These are phyloP conservation scores for Claviceps sp. DNA, from an alignment of 2,329 filamentous ascomycete genomes.

Conservation along the genomic window DNA sequence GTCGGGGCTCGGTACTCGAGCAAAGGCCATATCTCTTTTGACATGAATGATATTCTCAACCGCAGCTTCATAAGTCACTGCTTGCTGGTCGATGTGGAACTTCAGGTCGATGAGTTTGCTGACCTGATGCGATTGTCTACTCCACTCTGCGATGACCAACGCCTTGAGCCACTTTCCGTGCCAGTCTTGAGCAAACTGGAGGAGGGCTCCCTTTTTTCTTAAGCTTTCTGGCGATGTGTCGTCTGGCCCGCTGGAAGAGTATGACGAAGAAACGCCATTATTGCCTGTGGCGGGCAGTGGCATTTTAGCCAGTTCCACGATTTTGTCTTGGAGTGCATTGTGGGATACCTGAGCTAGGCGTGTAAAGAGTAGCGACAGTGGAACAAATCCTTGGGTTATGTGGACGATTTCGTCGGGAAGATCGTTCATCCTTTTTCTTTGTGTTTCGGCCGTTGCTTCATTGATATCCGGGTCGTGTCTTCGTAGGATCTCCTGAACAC, in stretches of 20 bases:
- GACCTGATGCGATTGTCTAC: slow-evolving; percentile 62
- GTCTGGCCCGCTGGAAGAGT: slow-evolving; percentile 24
- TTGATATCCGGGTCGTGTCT: neutral
- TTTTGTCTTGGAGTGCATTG: slow-evolving; percentile 57
- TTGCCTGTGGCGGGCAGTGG: slow-evolving; percentile 37
- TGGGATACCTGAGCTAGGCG: slow-evolving; percentile 75
- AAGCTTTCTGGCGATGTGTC: slow-evolving; percentile 53
- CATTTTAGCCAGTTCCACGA: slow-evolving; percentile 57
- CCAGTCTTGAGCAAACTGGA: slow-evolving; percentile 67
- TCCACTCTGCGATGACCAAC: slow-evolving; percentile 84
- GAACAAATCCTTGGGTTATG: slow-evolving; percentile 63
- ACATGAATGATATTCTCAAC: slow-evolving; percentile 54
- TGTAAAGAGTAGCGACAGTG: slow-evolving; percentile 60
- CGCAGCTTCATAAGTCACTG: slow-evolving; percentile 44
- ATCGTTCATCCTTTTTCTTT: slow-evolving; percentile 33
- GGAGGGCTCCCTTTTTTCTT: slow-evolving; percentile 59
- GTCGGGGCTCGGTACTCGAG: slow-evolving; percentile 79
- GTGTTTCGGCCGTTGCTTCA: neutral
- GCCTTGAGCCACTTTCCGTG: slow-evolving; percentile 88
- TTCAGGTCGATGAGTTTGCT: slow-evolving; percentile 82
- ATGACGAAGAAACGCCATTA: slow-evolving; percentile 34
- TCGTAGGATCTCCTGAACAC: slow-evolving; percentile 12
- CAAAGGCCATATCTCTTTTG: slow-evolving; percentile 57
- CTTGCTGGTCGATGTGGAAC: slow-evolving; percentile 54
- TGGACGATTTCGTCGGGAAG: slow-evolving; percentile 52